Percentiles rank a stretch among this genome's conserved stretches.
Conservation (phyloP, 805 yeast genomes). For the Myxozyma neotropica region DNA sequence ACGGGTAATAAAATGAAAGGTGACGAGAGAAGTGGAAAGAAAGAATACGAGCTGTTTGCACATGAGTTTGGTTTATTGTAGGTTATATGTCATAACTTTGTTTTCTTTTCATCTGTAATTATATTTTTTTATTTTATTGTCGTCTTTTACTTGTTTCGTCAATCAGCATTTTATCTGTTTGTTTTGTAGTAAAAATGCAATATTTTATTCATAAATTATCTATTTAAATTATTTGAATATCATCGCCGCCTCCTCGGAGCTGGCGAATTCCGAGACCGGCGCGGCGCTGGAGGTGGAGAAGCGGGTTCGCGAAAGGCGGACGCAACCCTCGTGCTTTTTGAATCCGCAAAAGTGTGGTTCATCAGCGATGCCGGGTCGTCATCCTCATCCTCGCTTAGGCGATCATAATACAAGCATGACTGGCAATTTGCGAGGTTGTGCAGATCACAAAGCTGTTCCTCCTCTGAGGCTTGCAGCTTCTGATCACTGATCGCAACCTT, state of each 20-base stretch:
- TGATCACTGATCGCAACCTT: not conserved
- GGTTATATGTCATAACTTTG: not conserved
- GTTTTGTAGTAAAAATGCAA: no score
- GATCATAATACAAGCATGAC: constrained; percentile 35
- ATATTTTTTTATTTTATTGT: not conserved
- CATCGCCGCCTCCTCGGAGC: not conserved
- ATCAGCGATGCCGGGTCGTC: constrained; percentile 15
- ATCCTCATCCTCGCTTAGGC: constrained; percentile 33
- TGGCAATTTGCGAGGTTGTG: constrained; percentile 35
- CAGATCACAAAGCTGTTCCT: constrained; percentile 24
- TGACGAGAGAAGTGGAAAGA: no score
- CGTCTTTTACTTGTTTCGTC: not conserved
- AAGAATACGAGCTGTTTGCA: not conserved
- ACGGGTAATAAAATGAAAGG: not conserved
- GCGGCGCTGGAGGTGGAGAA: constrained; percentile 1
- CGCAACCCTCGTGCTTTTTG: not conserved
- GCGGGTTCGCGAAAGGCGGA: not conserved
- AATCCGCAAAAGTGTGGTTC: constrained; percentile 25
- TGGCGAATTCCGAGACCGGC: not conserved
- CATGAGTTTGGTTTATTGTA: not conserved
- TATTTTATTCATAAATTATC: no score
- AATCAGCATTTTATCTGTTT: not conserved
- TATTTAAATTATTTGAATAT: no score
- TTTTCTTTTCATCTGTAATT: constrained; percentile 1
- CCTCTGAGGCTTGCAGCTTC: not conserved